Conservation (phyloP, 2,329 filamentous ascomycete species). For the Aspergillus clavatus region DNA sequence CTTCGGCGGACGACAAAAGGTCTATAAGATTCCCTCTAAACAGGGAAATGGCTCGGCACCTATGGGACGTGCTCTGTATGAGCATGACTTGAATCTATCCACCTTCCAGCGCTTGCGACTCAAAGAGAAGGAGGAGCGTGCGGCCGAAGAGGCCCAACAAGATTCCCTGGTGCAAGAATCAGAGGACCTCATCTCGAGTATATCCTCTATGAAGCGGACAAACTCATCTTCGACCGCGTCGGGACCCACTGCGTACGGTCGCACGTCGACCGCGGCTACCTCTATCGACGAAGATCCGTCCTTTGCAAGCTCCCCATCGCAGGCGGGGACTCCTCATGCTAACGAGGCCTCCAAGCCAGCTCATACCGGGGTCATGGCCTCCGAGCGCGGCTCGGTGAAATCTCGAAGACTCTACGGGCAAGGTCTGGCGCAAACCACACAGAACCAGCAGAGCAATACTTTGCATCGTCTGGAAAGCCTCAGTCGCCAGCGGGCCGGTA, state of each 20-base stretch:
- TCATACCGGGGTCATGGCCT: constrained; percentile 27
- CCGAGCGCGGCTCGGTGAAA: constrained; percentile 65
- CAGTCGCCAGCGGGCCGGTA: constrained; percentile 59
- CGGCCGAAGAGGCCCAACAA: constrained; percentile 35
- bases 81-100: constrained; percentile 78
- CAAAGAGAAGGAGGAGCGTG: constrained; percentile 47
- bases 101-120: constrained; percentile 72
- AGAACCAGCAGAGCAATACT: constrained; percentile 73
- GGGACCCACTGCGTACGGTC: constrained; percentile 60
- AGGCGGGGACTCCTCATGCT: constrained; percentile 11
- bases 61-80: constrained; percentile 69
- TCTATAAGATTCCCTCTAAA: constrained; percentile 73
- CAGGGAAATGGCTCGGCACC: constrained; percentile 31
- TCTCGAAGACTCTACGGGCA: constrained; percentile 77
- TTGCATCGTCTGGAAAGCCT: constrained; percentile 76
- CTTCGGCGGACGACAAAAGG: constrained; percentile 92
- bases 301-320: constrained; percentile 25
- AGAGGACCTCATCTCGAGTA: constrained; percentile 49
- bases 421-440: constrained; percentile 70
- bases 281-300: constrained; percentile 72
- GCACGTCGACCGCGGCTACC: constrained; percentile 81
- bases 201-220: constrained; percentile 71
- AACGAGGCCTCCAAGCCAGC: constrained; percentile 24
- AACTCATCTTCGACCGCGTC: constrained; percentile 82
- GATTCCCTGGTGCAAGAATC: constrained; percentile 38